These are phyloP conservation scores for Lodderomyces oxycetoniae DNA, from an alignment of 1,139 yeast species.

Conservation along the genomic window DNA sequence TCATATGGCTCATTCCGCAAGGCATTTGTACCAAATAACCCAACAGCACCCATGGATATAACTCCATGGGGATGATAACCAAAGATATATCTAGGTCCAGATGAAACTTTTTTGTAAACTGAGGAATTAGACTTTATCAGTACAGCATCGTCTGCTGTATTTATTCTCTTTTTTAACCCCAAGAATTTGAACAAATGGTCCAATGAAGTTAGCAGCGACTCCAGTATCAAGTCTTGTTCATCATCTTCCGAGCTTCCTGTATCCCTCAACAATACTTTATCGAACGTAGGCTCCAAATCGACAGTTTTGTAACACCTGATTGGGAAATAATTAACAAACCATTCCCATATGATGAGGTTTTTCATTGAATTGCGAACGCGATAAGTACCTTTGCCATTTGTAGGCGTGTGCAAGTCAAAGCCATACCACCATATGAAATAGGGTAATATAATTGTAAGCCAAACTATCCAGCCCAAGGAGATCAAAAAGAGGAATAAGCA, in stretches of 20 bases:
- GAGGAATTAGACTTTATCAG: background rate
- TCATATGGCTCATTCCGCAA: constrained; percentile 42
- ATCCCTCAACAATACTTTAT: constrained; percentile 27
- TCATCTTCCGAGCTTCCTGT: constrained; percentile 23
- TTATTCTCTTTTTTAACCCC: constrained; percentile 38
- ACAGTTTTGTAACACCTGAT: constrained; percentile 65
- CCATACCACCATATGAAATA: constrained; percentile 59
- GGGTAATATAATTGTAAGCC: constrained; percentile 59
- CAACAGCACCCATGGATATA: constrained; percentile 88
- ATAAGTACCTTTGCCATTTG: constrained; percentile 63
- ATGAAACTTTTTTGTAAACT: constrained; percentile 27
- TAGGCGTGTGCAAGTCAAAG: constrained; percentile 58
- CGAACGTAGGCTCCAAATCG: constrained; percentile 73
- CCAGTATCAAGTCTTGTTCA: constrained; percentile 43
- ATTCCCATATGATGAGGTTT: constrained; percentile 59
- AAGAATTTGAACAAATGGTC: constrained; percentile 35
- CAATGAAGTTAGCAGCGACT: constrained; percentile 33
- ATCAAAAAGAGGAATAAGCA: constrained; percentile 50
- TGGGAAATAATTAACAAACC: constrained; percentile 79
- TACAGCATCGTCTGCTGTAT: constrained; percentile 17
- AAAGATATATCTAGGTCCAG: constrained; percentile 79
- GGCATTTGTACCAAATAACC: constrained; percentile 80
- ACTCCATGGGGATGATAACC: constrained; percentile 98
- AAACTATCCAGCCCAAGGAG: constrained; percentile 62
- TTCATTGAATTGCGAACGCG: constrained; percentile 58